phyloP scores from a whole-genome alignment of 139 green algal species.

The Tetraselmis striata region DNA sequence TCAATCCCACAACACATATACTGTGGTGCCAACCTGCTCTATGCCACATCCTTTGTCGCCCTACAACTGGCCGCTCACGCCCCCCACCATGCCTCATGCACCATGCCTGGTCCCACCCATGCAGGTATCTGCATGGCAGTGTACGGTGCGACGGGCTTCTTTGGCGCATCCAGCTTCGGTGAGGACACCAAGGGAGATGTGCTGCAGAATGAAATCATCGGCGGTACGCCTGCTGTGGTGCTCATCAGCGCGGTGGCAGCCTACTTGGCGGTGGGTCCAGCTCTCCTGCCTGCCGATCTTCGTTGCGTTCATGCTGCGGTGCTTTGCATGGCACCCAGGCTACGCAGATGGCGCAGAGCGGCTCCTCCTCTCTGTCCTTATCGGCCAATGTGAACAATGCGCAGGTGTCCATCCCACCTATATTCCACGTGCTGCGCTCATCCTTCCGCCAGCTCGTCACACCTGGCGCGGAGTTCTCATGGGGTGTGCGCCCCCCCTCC shows the following conservation, averaged over 20 bases:
- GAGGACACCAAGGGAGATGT: conserved; percentile 34
- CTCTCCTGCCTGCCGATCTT: background rate
- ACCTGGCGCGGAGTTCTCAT: background rate
- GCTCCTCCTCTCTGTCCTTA: background rate
- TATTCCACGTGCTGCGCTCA: background rate
- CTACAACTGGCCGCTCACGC: background rate
- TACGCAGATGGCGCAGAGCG: background rate
- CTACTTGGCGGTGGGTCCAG: too few relatives aligned
- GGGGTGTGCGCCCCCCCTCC: background rate
- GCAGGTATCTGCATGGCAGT: conserved; percentile 21
- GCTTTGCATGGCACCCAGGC: too few relatives aligned
- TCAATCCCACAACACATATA: too few relatives aligned
- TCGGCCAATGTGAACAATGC: background rate
- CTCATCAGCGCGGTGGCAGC: too few relatives aligned
- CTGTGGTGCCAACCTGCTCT: too few relatives aligned
- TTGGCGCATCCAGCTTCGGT: conserved; percentile 41
- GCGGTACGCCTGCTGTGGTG: too few relatives aligned
- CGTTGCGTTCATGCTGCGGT: too few relatives aligned
- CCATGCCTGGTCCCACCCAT: too few relatives aligned
- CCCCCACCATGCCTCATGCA: too few relatives aligned
- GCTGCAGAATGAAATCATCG: too few relatives aligned
- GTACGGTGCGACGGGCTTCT: conserved; percentile 41
- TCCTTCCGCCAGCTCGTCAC: background rate
- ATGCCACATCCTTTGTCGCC: background rate
- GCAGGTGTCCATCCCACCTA: background rate